Evolutionary conservation across 371 early-diverging fungal genomes (phyloP), one percentile per base, ranked within the genome.

Genomic region (Massospora cicadina): DNA sequence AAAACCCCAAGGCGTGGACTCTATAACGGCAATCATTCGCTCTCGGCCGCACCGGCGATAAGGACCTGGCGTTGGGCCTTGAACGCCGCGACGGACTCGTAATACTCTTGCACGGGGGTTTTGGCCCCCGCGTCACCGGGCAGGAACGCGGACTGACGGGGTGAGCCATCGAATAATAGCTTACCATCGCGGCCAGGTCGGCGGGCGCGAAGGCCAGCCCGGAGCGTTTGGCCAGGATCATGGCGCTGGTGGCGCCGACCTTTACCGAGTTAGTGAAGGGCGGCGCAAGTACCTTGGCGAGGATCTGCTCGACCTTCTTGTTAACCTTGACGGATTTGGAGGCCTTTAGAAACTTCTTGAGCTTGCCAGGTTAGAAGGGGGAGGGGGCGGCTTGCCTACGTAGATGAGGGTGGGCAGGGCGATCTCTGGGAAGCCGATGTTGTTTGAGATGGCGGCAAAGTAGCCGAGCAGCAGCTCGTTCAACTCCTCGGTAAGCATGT

Each of bases 381-480:
- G 23, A 57, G 28, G 23, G 26, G 13, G 58, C 7, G 23, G 28
- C 58, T 27, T 24, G 68, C 75, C 65, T 71, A 85, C 79, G 62
- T 81, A 80, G 26, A 86, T 71, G 64, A 88, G 79, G 29, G 81
- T 84, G 2, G 91, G 88, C 58, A 87, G 80, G 23, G 76, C 82
- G 69, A 91, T 72, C 67, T 94, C 95, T 12, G 94, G 94, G 81
- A 93, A 96, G 7, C 88, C 79, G 60, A 94, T 88, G 61, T 85
- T 85, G 26, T 75, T 72, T 33, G 81, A 79, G 66, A 78, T 83
- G 26, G 79, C 67, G 33, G 85, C 81, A 69, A 87, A 84, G 60
- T 84, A 87, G 60, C 83, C 82, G 17, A 81, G 78, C 64, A 91
- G 75, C 27, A 82, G 73, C 26, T 80, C 81, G 57, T 82, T 74